Base-by-base conservation (phyloP, 2,329 filamentous ascomycete genomes). In the Nemania sp. region DNA sequence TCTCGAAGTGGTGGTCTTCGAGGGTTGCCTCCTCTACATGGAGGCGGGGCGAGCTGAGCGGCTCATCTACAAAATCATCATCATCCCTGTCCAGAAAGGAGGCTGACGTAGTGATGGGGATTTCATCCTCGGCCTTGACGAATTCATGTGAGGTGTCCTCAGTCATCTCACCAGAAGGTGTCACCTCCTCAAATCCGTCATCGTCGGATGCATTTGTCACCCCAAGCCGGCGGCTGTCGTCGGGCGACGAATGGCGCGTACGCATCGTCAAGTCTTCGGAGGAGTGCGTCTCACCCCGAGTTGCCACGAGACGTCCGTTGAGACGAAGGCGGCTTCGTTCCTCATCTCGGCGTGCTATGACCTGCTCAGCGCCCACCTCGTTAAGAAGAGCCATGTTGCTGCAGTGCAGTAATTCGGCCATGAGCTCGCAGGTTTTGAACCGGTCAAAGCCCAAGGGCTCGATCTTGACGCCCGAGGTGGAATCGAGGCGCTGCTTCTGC, bases 311-410 rank as follows among this genome's bases (percentile, higher is more conserved):
- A 67, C 86, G 89, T 43, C 92, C 93, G 72, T 95, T 90, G 1
- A 80, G 81, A 67, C 92, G 89, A 43, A 98, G 79, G 40, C 87
- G 85, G 67, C 96, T 90, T 51, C 95, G 87, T 73, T 97, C 92
- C 11, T 82, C 78, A 71, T 99, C 93, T 62, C 95, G 85, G 43
- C 86, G 82, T 62, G 84, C 87, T 61, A 98, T 92, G 65, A 97
- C 87, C 66, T 92, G 88, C 73, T 99, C 93, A 11, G 92, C 93
- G 34, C 94, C 95, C 10, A 87, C 81, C 73, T 98, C 93, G 72
- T 99, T 99, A 66, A 99, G 80, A 37, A 99, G 80, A 5, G 91
- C 93, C 95, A 99, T 99, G 74, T 99, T 99, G 75, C 94, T 98
- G 77, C 95, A 99, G 76, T 99, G 95, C 40, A 99, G 79, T 46